Base-by-base conservation (phyloP, 225 moss, liverwort and hornwort species). In the Pseudisothecium myosuroides region DNA sequence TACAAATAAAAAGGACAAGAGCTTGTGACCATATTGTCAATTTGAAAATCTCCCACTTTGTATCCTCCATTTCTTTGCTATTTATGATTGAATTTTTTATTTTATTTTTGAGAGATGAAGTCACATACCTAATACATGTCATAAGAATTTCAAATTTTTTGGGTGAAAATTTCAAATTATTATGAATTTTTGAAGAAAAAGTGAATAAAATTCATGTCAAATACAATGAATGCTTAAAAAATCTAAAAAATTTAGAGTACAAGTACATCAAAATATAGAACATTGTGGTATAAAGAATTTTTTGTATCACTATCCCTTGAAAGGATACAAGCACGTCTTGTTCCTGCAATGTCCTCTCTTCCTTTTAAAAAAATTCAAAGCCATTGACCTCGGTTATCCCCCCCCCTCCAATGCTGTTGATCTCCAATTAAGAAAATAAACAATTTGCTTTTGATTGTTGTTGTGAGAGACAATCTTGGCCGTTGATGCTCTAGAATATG, bases 171-270 rank as follows among this genome's bases (percentile, higher is more conserved):
- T 39, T 24, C 12, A 37, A 41, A 14, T 71, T 41, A 12, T 15
- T 27, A 28, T 45, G 3, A 45, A 73, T 45, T 28, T 28, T 73
- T 43, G 27, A 43, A 43, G 17, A 45, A 41, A 17, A 28, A 45
- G 16, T 28, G 17, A 28, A 45, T 16, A 28, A 17, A 73, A 43
- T 73, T 73, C 45, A 45, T 28, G 2, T 43, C 16, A 27, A 5
- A 43, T 72, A 5, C 3, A 72, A 43, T 6, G 28, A 41, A 43
- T 27, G 15, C 5, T 27, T 72, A 1, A 43, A 71, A 72, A 27
- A 8, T 72, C 0, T 72, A 3, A 45, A 72, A 73, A 9, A 18
- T 74, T 31, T 0, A 31, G 0, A 10, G 1, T 31, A 74, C 1
- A 74, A 74, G 18, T 29, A 74, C 8, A 52, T 52, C 20, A 76